These are phyloP conservation scores for Trichophyton equinum DNA, from an alignment of 2,329 filamentous ascomycete species.

Conservation along the genomic window DNA sequence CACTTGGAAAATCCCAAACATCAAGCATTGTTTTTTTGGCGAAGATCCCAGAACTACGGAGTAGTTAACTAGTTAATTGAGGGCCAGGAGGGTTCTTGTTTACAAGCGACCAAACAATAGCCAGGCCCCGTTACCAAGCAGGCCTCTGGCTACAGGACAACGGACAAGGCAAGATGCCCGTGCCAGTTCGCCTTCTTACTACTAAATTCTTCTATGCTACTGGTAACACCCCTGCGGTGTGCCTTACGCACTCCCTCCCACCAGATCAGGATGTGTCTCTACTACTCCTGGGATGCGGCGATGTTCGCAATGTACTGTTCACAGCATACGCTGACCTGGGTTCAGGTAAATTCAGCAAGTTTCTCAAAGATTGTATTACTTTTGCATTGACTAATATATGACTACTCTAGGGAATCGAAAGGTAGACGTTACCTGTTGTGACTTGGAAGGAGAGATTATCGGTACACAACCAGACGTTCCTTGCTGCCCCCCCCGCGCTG, in stretches of 20 bases:
- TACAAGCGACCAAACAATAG: too few species aligned
- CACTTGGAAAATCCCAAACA: too few species aligned
- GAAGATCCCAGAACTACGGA: too few species aligned
- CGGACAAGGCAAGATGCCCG: neutral
- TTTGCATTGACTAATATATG: neutral
- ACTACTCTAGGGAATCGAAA: constrained; percentile 19
- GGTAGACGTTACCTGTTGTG: constrained; percentile 47
- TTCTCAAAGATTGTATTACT: neutral
- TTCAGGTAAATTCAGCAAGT: neutral
- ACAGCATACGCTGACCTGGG: constrained; percentile 35
- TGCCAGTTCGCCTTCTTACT: constrained; percentile 1
- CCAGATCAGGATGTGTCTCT: constrained; percentile 40
- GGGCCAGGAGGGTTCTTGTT: too few species aligned
- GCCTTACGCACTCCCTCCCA: constrained; percentile 37
- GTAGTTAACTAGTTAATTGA: too few species aligned
- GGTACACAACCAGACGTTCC: constrained; percentile 26
- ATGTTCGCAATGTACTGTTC: constrained; percentile 45
- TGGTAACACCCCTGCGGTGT: constrained; percentile 42
- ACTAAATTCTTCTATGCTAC: constrained; percentile 28
- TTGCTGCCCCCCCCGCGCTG: neutral
- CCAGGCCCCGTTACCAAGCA: neutral
- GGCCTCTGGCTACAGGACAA: neutral
- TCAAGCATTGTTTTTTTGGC: too few species aligned
- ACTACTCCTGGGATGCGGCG: constrained; percentile 45
- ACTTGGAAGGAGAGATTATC: constrained; percentile 39